Base-by-base conservation (phyloP, 2,329 filamentous ascomycete species). In the Ascochyta clinopodiicola region DNA sequence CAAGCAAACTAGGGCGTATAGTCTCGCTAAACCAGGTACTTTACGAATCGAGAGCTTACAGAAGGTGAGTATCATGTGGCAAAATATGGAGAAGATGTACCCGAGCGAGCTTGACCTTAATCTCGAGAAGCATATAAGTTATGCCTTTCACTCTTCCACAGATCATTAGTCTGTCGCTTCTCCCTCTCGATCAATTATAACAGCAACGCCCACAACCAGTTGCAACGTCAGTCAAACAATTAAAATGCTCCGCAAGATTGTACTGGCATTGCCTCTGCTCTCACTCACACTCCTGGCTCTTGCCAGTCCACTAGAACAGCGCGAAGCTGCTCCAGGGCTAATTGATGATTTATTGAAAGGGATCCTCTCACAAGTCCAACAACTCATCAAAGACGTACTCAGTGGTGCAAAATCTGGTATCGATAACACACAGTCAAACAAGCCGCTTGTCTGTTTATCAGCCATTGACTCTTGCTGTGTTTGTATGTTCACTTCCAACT, bases 361-460 rank as follows among this genome's bases (percentile, higher is more conserved):
- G 4, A 32, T 51, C 10, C 57, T 67, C 5, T 45, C 56, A 10
- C 40, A 49, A 1, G 44, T 74, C 2, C 48, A 48, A 19, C 51
- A 70, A 27, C 54, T 65, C 4, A 67, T 74, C 50, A 66, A 69
- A 36, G 69, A 73, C 40, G 62, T 74, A 9, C 46, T 74, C 9
- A 37, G 47, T 31, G 69, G 71, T 6, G 44, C 42, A 2, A 71
- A 61, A 24, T 71, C 71, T n/a, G 68, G 57, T 2, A 61, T 70
- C n/a, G 56, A 62, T 19, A 54, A 64, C 37, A 63, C 60, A 1
- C 63, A 64, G 15, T 59, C 54, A 3, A 51, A 51, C 32, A 71
- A 71, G 29, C 70, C 69, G 3, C 8, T 55, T 2, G 51, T 64
- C 5, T 71, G 67, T 32, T 44, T 62, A 32, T 37, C 62, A 17